Conservation (phyloP, 2,329 filamentous ascomycete genomes). For the Fusarium sp. region DNA sequence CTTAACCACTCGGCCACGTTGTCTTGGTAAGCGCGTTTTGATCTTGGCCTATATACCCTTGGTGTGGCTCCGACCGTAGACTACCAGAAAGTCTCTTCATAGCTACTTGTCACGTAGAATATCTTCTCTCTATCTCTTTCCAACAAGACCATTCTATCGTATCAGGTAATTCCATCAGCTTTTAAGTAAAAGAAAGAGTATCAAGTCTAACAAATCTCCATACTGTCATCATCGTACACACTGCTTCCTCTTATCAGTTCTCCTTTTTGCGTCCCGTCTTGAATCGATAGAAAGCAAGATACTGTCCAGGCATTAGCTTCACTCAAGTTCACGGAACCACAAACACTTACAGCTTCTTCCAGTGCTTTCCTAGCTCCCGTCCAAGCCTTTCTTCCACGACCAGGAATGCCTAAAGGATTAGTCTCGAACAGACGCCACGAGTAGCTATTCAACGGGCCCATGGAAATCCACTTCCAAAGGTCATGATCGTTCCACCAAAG, state of each 20-base stretch:
- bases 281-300: not conserved
- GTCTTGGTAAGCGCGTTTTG: not conserved
- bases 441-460: not conserved
- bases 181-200: too few relatives aligned
- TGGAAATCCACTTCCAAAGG: not conserved
- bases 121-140: too few relatives aligned
- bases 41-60: too few relatives aligned
- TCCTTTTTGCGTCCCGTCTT: not conserved
- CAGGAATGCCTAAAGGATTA: not conserved
- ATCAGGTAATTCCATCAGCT: too few relatives aligned
- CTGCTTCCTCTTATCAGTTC: not conserved
- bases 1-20: conserved; percentile 33
- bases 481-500: conserved; percentile 7
- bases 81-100: too few relatives aligned
- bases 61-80: too few relatives aligned
- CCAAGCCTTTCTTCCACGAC: not conserved
- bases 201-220: too few relatives aligned
- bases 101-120: too few relatives aligned
- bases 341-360: conserved; percentile 1
- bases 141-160: too few relatives aligned
- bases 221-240: too few relatives aligned
- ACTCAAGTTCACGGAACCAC: not conserved
- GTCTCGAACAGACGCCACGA: not conserved
- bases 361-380: not conserved
- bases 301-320: not conserved